Evolutionary conservation across 106 monocot species (phyloP), one percentile per base, ranked within the genome.

Genomic region (Dactylorhiza incarnata): DNA sequence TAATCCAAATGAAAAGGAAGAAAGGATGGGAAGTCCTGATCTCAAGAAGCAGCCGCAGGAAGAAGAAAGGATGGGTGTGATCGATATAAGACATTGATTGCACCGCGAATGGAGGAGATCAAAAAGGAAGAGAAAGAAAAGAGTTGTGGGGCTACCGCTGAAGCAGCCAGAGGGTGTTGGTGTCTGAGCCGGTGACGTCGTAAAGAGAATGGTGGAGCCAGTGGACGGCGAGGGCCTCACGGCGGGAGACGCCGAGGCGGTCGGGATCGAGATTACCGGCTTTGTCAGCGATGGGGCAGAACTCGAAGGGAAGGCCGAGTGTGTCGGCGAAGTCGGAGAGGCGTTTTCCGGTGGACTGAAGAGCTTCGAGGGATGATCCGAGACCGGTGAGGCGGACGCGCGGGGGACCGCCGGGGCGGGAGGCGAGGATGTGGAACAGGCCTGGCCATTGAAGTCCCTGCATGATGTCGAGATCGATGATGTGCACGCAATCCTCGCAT

Each of bases 391-490:
- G 84, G 17, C 87, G 74, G 37, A 96, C 93, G 24, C 71, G 49
- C 16, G 96, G 96, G 0, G 96, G 96, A 0, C 96, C 96, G 0
- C 90, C 89, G 2, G 93, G 93, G 0, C 96, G 75, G 3, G 96
- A 91, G 0, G 96, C 93, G 13, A 96, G 87, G 45, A 93, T 93
- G 73, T 96, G 91, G 73, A 96, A 93, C 12, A 96, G 78, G 0
- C 91, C 96, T 11, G 93, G 96, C 96, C 96, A 96, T 68, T 96
- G 96, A 3, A 96, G 81, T 0, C 96, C 96, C 71, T 96, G 96
- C 96, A 96, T 96, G 63, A 96, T 91, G 73, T 93, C 96, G 26
- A 96, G 77, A 80, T 96, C 96, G 75, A 96, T 87, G 74, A 96
- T 93, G 81, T 96, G 96, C 9, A 96, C 96, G 13, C 89, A 53